phyloP scores from a whole-genome alignment of 2,329 filamentous ascomycete genomes.

The Sclerotiophoma versabilis region DNA sequence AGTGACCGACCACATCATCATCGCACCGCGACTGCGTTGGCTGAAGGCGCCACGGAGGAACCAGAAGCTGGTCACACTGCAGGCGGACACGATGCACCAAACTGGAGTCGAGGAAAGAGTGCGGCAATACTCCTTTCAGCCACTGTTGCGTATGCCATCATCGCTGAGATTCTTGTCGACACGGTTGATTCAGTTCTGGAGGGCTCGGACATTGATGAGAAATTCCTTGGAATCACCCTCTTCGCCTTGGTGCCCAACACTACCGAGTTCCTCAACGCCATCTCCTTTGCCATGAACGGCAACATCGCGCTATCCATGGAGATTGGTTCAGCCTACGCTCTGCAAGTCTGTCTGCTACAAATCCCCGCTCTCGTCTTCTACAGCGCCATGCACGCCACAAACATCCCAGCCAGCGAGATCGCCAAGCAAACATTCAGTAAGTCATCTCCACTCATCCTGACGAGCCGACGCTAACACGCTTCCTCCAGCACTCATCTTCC shows the following conservation, averaged over 20 bases:
- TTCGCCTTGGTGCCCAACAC: constrained; percentile 98
- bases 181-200: constrained; percentile 96
- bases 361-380: constrained; percentile 93
- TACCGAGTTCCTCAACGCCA: constrained; percentile 98
- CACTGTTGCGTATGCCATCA: constrained; percentile 91
- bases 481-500: constrained; percentile 79
- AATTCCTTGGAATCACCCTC: constrained; percentile 94
- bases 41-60: constrained; percentile 60
- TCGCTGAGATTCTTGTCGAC: constrained; percentile 95
- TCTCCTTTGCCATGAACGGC: constrained; percentile 99
- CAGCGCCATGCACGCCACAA: constrained; percentile 74
- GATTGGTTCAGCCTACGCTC: constrained; percentile 94
- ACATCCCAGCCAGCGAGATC: constrained; percentile 62
- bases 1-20: constrained; percentile 49
- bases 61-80: constrained; percentile 51
- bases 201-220: constrained; percentile 91
- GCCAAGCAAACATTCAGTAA: constrained; percentile 71
- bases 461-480: constrained; percentile 20
- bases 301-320: constrained; percentile 99
- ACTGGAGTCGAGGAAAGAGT: constrained; percentile 94
- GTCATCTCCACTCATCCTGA: constrained; percentile 21
- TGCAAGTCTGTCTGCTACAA: constrained; percentile 94
- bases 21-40: constrained; percentile 54
- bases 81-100: constrained; percentile 91
- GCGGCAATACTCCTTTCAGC: constrained; percentile 86